Conservation (phyloP, 2,329 filamentous ascomycete genomes). For the Periconia sp. region DNA sequence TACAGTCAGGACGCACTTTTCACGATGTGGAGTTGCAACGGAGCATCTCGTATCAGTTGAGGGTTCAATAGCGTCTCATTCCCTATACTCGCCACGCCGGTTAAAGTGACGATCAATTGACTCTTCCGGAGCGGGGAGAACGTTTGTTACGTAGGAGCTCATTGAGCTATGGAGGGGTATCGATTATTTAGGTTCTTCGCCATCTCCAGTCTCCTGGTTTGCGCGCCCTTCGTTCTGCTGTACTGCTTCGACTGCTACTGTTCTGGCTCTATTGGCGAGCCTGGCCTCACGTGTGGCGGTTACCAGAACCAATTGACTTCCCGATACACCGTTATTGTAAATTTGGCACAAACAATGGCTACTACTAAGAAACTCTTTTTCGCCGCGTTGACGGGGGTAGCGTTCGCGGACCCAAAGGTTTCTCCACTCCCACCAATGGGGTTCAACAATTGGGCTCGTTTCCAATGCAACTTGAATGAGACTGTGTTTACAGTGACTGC, state of each 20-base stretch:
- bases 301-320: neutral
- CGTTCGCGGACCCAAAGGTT: constrained; percentile 14
- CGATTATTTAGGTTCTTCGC: constrained; percentile 12
- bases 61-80: constrained; percentile 1
- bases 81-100: constrained; percentile 8
- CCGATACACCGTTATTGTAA: neutral
- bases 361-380: constrained; percentile 8
- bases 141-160: constrained; percentile 3
- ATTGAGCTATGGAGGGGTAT: constrained; percentile 13
- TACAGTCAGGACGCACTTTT: constrained; percentile 16
- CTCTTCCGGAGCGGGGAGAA: constrained; percentile 6
- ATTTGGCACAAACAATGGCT: constrained; percentile 8
- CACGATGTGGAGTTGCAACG: constrained; percentile 12
- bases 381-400: constrained; percentile 5
- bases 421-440: constrained; percentile 49
- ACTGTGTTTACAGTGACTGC: constrained; percentile 52
- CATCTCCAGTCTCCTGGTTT: constrained; percentile 3
- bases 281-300: neutral
- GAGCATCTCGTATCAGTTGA: constrained; percentile 4
- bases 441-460: constrained; percentile 56
- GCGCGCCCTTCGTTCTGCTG: neutral
- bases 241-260: neutral
- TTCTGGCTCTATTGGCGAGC: neutral
- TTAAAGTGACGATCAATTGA: constrained; percentile 17
- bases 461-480: constrained; percentile 53